phyloP scores from a whole-genome alignment of 2,329 filamentous ascomycete genomes.

The Volutella citrinella region DNA sequence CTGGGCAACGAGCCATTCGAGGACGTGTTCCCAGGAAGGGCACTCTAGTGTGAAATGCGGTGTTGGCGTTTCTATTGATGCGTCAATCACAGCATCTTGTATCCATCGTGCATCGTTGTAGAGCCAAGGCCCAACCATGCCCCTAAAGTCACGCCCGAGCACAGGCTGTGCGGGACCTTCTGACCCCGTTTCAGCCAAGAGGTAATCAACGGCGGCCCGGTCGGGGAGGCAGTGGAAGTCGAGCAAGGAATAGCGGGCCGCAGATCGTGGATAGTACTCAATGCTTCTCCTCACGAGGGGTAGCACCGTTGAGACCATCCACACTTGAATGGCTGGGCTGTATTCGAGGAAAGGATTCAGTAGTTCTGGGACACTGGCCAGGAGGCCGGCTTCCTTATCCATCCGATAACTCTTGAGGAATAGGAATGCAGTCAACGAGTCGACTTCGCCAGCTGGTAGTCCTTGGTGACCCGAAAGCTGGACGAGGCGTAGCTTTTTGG shows the following conservation, averaged over 20 bases:
- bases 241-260: slow-evolving; percentile 51
- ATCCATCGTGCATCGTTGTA: slow-evolving; percentile 61
- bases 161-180: slow-evolving; percentile 36
- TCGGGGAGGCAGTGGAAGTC: slow-evolving; percentile 63
- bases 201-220: slow-evolving; percentile 53
- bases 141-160: slow-evolving; percentile 63
- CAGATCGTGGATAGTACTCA: slow-evolving; percentile 62
- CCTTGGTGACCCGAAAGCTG: slow-evolving; percentile 52
- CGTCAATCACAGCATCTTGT: slow-evolving; percentile 6
- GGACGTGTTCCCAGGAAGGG: slow-evolving; percentile 66
- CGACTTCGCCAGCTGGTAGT: slow-evolving; percentile 45
- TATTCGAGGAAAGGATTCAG: slow-evolving; percentile 65
- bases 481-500: slow-evolving; percentile 60
- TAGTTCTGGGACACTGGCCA: slow-evolving; percentile 65
- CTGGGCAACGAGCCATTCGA: slow-evolving; percentile 63
- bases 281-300: slow-evolving; percentile 67
- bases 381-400: slow-evolving; percentile 68
- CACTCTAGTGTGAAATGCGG: slow-evolving; percentile 36
- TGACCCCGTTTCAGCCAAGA: slow-evolving; percentile 56
- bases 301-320: slow-evolving; percentile 67
- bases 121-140: slow-evolving; percentile 71
- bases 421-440: slow-evolving; percentile 62
- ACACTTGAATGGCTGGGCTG: slow-evolving; percentile 59
- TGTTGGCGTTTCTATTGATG: slow-evolving; percentile 19
- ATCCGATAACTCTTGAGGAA: slow-evolving; percentile 66